Evolutionary conservation across 2,329 filamentous ascomycete genomes (phyloP).

Genomic region (Capronia americana): DNA sequence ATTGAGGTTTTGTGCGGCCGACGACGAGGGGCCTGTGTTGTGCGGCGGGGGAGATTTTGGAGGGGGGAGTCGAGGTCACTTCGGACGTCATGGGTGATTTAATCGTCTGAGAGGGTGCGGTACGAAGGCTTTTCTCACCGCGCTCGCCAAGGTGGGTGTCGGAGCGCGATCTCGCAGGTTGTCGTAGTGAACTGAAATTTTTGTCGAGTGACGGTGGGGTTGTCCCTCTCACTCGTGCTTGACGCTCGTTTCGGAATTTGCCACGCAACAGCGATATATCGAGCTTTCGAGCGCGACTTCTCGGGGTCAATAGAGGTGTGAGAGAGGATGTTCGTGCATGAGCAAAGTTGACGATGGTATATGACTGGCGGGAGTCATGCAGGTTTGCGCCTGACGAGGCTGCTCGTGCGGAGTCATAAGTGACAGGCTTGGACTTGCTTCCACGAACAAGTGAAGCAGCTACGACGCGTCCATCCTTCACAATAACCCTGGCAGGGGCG

Average conservation of each 20-base stretch:
- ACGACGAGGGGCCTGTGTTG: slow-evolving; percentile 40
- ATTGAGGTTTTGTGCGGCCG: slow-evolving; percentile 40
- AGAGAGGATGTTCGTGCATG: background rate
- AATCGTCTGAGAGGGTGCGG: slow-evolving; percentile 1
- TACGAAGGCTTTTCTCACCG: background rate
- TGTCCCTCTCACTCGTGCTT: slow-evolving; percentile 1
- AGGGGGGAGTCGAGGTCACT: slow-evolving; percentile 23
- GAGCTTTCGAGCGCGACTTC: background rate
- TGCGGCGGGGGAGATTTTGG: slow-evolving; percentile 29
- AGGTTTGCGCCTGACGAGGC: slow-evolving; percentile 4
- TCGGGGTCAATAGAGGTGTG: background rate
- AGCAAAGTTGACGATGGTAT: background rate
- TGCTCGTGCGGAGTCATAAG: slow-evolving; percentile 12
- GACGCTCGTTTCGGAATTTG: slow-evolving; percentile 2
- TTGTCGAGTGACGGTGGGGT: background rate
- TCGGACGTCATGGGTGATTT: slow-evolving; percentile 34
- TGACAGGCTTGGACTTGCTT: background rate
- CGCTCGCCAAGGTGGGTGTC: background rate
- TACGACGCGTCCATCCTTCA: background rate
- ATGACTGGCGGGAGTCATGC: slow-evolving; percentile 5
- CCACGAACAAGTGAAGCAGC: background rate
- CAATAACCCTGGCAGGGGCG: background rate
- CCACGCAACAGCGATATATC: background rate
- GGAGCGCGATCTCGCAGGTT: background rate
- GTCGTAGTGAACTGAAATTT: slow-evolving; percentile 6